These are phyloP conservation scores for Pterulicium gracile DNA, from an alignment of 1,284 basidiomycete species.

Conservation along the genomic window DNA sequence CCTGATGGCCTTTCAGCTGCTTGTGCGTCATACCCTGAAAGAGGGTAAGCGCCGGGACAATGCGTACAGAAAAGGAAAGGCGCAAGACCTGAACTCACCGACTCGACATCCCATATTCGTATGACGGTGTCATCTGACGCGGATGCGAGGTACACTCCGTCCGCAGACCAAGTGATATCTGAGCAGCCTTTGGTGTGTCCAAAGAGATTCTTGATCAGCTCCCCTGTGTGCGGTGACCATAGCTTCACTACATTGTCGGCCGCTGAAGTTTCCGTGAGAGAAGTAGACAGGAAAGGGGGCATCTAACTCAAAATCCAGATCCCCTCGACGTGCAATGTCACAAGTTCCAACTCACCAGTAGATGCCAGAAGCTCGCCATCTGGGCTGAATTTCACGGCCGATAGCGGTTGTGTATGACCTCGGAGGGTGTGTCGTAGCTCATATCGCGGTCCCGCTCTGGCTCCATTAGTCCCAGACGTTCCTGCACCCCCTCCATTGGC, in stretches of 20 bases:
- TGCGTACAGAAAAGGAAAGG: conserved; percentile 4
- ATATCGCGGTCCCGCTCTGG: conserved; percentile 58
- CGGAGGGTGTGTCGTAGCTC: conserved; percentile 50
- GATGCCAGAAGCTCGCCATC: conserved; percentile 74
- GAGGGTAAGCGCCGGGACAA: background rate
- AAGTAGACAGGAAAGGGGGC: conserved; percentile 1
- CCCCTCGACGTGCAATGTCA: background rate
- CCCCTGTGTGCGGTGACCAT: conserved; percentile 71
- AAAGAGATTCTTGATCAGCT: conserved; percentile 60
- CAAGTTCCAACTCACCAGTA: conserved; percentile 46
- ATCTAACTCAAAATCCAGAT: background rate
- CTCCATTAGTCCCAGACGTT: too few relatives aligned
- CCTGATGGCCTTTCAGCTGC: conserved; percentile 72
- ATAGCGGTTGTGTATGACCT: conserved; percentile 70
- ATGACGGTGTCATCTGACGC: conserved; percentile 86
- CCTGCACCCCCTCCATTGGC: too few relatives aligned
- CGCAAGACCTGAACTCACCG: conserved; percentile 38
- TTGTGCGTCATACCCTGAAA: conserved; percentile 56
- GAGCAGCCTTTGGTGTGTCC: conserved; percentile 79
- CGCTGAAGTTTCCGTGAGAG: conserved; percentile 27
- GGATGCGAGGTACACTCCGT: conserved; percentile 74
- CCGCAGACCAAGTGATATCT: conserved; percentile 80
- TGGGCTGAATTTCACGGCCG: conserved; percentile 77
- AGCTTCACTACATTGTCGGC: conserved; percentile 71
- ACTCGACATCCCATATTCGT: conserved; percentile 78